Evolutionary conservation across 2,329 filamentous ascomycete species (phyloP).

Genomic region (Cercospora janseana): DNA sequence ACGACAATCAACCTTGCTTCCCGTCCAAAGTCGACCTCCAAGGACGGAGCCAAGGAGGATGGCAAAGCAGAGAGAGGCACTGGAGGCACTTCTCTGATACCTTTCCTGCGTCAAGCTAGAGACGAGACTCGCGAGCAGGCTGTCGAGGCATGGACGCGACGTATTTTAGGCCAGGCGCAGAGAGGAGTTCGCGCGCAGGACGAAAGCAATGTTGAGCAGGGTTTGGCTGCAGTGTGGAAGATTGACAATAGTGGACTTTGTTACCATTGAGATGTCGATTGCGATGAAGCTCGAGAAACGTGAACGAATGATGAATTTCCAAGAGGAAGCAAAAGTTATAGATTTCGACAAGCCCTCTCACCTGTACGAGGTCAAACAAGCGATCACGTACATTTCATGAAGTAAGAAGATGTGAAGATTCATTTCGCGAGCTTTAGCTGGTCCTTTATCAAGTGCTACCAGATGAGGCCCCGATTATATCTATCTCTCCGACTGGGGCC

Average conservation of each 20-base stretch:
- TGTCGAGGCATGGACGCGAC: slow-evolving; percentile 64
- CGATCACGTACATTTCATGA: slow-evolving; percentile 5
- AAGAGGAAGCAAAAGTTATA: slow-evolving; percentile 1
- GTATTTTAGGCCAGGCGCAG: slow-evolving; percentile 55
- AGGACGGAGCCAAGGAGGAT: slow-evolving; percentile 43
- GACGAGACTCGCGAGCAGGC: slow-evolving; percentile 95
- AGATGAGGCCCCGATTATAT: too few relatives aligned
- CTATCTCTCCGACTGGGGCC: too few relatives aligned
- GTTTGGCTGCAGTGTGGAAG: slow-evolving; percentile 83
- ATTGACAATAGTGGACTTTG: slow-evolving; percentile 65
- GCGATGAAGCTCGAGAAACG: slow-evolving; percentile 5
- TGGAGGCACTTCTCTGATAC: slow-evolving; percentile 88
- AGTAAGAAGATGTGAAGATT: too few relatives aligned
- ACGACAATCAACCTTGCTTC: slow-evolving; percentile 40
- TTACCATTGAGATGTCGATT: slow-evolving; percentile 40
- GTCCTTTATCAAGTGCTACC: too few relatives aligned
- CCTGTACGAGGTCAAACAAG: slow-evolving; percentile 9
- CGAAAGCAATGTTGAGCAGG: slow-evolving; percentile 46
- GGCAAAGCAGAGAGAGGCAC: slow-evolving; percentile 75
- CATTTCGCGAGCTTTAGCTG: too few relatives aligned
- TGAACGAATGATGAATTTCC: neutral
- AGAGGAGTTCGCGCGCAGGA: slow-evolving; percentile 8
- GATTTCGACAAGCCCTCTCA: neutral
- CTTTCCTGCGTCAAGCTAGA: slow-evolving; percentile 92
- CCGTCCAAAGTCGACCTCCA: slow-evolving; percentile 31